Evolutionary conservation across 139 green algal species (phyloP), one percentile per base, ranked within the genome.

Genomic region (Marvania coccoides): DNA sequence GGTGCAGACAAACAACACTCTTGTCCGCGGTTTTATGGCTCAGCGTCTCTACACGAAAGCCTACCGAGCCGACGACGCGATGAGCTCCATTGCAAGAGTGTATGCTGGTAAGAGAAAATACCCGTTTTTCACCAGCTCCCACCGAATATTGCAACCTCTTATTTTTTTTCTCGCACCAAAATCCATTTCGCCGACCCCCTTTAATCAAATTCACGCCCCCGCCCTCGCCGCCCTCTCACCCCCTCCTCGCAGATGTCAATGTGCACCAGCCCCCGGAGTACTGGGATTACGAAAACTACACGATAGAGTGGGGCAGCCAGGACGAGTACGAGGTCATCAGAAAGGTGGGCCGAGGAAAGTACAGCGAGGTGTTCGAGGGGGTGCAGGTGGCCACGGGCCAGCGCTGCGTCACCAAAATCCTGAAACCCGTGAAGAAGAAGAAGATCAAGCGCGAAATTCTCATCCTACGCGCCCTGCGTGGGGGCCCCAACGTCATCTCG

Each of bases 401-500:
- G 26, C 81, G 81, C 23, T 97, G 90, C 77, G 92, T 98, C 58
- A 96, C 97, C 73, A 98, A 98, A 67, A 96, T 98, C 45, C 78
- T 98, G 6, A 99, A 99, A 66, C 94, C 94, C 6, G 94, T 98
- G 24, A 98, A 98, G 73, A 97, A 99, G 83, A 96, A 98, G 77
- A 95, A 98, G 81, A 98, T 98, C 70, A 91, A 96, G 72, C 77
- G 93, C 2, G 95, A 99, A 73, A 96, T 99, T 66, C 96, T 97
- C 63, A 98, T 99, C 59, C 72, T 99, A 62, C 86, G 97, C 69
- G 97, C 96, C 77, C 80, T 99, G 30, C 79, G 68, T n/a, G 91
- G 90, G 6, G 95, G 95, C 4, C 83, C 93, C 29, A 99, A 99
- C 77, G 86, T 99, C 61, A 99, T 99, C 79, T 83, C 90, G 68